Base-by-base conservation (phyloP, 2,329 filamentous ascomycete genomes). In the Aspergillus awamori region DNA sequence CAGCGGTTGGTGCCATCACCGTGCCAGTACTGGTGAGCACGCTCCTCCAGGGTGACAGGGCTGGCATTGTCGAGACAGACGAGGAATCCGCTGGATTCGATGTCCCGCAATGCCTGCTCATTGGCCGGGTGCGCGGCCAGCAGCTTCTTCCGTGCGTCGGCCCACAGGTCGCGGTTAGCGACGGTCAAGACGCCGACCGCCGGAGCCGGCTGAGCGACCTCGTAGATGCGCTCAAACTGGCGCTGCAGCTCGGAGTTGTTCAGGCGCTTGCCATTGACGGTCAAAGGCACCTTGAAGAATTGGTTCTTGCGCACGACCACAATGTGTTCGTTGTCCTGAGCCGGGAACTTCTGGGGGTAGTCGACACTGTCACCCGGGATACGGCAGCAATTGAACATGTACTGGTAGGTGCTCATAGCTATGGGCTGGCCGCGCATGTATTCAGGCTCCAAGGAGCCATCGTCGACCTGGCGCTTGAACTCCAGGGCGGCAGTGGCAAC, bases 391-490 rank as follows among this genome's bases (percentile, higher is more conserved):
- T 99, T 98, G 86, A 99, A 99, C 95, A 99, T 99, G 86, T 89
- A 98, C 81, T 97, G 84, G 83, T 97, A 98, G 75, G 92, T 95
- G 83, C 93, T 93, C 95, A 99, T 99, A 79, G 93, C 95, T 74
- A 98, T 94, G 62, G 95, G 95, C 62, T 96, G 85, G 80, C 93
- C 93, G 83, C 96, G 96, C 93, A 99, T 97, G 81, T 97, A 98
- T 80, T 99, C 95, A 24, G 95, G 95, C 82, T 99, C 95, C 56
- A 99, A 83, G 7, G 87, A 88, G 67, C 89, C 88, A 47, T 78
- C 77, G 74, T 97, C 94, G 20, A 98, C 94, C 80, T 93, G 87
- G 78, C 89, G 90, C 86, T 97, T 97, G 84, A 99, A 99, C 75
- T 96, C 92, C 41, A 99, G 85, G 1, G 87, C 89, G 7, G 92